phyloP scores from a whole-genome alignment of 768 basidiomycete species.

The Gelatoporia subvermispora region DNA sequence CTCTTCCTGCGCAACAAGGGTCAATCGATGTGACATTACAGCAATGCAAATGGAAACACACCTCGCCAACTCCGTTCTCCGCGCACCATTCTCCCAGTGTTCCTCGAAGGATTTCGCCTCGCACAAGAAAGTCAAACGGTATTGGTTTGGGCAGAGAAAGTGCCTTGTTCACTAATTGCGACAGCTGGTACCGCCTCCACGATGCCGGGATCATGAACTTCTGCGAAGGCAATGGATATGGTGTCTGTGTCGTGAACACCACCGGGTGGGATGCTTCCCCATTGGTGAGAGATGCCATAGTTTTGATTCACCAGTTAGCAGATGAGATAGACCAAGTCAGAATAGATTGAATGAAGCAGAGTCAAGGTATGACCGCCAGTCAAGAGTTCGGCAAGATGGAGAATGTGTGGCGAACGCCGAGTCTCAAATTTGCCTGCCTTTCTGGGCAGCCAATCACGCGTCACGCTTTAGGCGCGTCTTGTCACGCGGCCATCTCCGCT shows the following conservation, averaged over 20 bases:
- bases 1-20: conserved; percentile 55
- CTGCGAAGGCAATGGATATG: conserved; percentile 74
- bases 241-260: conserved; percentile 68
- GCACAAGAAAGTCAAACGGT: conserved; percentile 90
- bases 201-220: conserved; percentile 88
- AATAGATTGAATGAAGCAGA: too few relatives aligned
- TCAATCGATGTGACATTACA: not conserved
- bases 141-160: conserved; percentile 66
- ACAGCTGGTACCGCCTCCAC: conserved; percentile 95
- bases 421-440: too few relatives aligned
- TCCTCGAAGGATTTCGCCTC: conserved; percentile 72
- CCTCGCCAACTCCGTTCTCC: conserved; percentile 68
- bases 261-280: conserved; percentile 45
- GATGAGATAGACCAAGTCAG: too few relatives aligned
- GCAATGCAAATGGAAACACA: conserved; percentile 25
- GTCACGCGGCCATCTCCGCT: too few relatives aligned
- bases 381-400: too few relatives aligned
- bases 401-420: too few relatives aligned
- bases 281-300: conserved; percentile 10
- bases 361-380: too few relatives aligned
- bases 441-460: too few relatives aligned
- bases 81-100: conserved; percentile 72
- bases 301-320: not conserved
- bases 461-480: too few relatives aligned
- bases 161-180: conserved; percentile 95